These are phyloP conservation scores for Helicocarpus griseus DNA, from an alignment of 2,329 filamentous ascomycete genomes.

Conservation along the genomic window DNA sequence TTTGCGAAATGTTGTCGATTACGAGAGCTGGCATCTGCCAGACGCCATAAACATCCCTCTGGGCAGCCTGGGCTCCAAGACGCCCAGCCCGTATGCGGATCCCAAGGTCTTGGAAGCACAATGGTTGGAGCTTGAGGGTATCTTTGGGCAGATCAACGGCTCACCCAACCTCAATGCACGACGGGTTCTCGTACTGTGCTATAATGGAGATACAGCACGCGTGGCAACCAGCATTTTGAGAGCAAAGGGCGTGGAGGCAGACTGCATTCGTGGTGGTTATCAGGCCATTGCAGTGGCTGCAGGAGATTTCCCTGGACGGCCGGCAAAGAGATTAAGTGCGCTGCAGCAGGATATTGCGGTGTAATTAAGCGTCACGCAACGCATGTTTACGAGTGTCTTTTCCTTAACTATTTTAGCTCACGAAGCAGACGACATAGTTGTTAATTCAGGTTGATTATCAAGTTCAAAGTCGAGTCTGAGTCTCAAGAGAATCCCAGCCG, in stretches of 20 bases:
- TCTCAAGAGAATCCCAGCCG: too few species aligned
- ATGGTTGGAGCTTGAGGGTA: conserved; percentile 40
- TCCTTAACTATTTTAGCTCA: too few species aligned
- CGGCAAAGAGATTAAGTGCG: neutral
- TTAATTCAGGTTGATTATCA: too few species aligned
- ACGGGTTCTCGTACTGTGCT: conserved; percentile 42
- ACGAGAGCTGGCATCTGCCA: conserved; percentile 31
- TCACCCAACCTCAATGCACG: conserved; percentile 19
- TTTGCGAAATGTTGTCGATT: conserved; percentile 7
- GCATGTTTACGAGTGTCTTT: too few species aligned
- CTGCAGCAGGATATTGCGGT: neutral
- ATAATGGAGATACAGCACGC: conserved; percentile 45
- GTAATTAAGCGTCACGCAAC: neutral
- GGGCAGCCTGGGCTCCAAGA: conserved; percentile 22
- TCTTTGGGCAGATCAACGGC: conserved; percentile 26
- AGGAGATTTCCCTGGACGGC: neutral
- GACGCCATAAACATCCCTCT: conserved; percentile 39
- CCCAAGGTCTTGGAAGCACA: conserved; percentile 33
- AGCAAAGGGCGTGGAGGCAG: conserved; percentile 40
- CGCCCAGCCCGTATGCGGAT: conserved; percentile 39
- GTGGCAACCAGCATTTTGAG: conserved; percentile 46
- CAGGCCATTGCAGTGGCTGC: neutral
- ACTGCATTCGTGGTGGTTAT: conserved; percentile 38
- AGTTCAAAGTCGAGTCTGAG: too few species aligned
- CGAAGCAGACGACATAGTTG: too few species aligned